Evolutionary conservation across 129 eudicot species (phyloP).

Genomic region (Ambrosia trifida): DNA sequence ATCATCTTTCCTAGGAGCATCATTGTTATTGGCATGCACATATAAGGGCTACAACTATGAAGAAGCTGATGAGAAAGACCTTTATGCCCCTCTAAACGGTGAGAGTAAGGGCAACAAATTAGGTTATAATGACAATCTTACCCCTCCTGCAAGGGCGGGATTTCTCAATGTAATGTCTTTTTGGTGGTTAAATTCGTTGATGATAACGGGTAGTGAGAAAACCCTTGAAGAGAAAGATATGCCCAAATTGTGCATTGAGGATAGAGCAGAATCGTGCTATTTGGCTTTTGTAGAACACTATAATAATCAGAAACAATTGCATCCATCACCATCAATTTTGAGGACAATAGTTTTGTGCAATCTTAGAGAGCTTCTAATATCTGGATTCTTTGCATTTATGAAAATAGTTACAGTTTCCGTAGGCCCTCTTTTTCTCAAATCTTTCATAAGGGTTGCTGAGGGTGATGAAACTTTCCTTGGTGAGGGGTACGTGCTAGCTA

Average conservation of each 20-base stretch:
- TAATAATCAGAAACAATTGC: constrained; percentile 46
- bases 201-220: constrained; percentile 71
- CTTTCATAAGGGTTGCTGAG: constrained; percentile 90
- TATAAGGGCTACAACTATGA: constrained; percentile 58
- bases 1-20: constrained; percentile 61
- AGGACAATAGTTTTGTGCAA: constrained; percentile 69
- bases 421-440: constrained; percentile 87
- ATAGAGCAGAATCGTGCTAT: constrained; percentile 85
- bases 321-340: constrained; percentile 53
- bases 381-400: constrained; percentile 82
- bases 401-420: constrained; percentile 71
- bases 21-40: constrained; percentile 64
- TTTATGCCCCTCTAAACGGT: constrained; percentile 55
- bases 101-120: constrained; percentile 32
- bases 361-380: constrained; percentile 60
- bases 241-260: constrained; percentile 64
- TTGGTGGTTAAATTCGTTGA: constrained; percentile 89
- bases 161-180: constrained; percentile 66
- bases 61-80: constrained; percentile 36
- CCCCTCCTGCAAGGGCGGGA: constrained; percentile 69
- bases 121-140: constrained; percentile 35
- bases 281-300: constrained; percentile 41
- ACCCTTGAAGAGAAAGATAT: constrained; percentile 82
- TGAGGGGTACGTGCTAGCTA: constrained; percentile 67
- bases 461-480: constrained; percentile 60